A percentile compares a stretch with the other conserved stretches of the same genome.
These are phyloP conservation scores for Diddensiella santjacobensis DNA, from an alignment of 805 yeast genomes.

Conservation along the genomic window DNA sequence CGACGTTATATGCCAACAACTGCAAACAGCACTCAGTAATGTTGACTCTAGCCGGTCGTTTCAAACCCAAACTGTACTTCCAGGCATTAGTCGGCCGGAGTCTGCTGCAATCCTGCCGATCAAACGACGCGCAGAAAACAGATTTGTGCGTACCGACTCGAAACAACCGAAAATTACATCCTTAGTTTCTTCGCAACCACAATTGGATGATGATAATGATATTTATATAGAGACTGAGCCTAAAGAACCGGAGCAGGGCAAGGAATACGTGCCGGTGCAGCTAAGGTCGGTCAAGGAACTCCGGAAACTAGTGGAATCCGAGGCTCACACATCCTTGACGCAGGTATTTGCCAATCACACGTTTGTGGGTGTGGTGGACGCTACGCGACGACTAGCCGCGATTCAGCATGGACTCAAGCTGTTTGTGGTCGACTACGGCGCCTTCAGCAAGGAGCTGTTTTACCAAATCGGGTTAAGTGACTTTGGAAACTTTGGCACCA, in stretches of 20 bases:
- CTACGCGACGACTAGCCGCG: conserved; percentile 64
- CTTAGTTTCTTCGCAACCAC: conserved; percentile 18
- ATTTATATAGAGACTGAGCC: background rate
- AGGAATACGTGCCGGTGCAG: conserved; percentile 7
- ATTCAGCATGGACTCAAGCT: conserved; percentile 78
- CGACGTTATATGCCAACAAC: conserved; percentile 47
- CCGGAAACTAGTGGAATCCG: conserved; percentile 45
- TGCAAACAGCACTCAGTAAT: conserved; percentile 50
- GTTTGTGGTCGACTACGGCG: conserved; percentile 75
- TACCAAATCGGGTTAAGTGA: conserved; percentile 77
- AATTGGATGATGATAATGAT: background rate
- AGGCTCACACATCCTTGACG: conserved; percentile 53
- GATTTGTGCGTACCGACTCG: conserved; percentile 68
- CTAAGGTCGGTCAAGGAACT: conserved; percentile 46
- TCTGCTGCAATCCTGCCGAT: conserved; percentile 4
- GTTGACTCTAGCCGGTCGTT: conserved; percentile 68
- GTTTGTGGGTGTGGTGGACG: conserved; percentile 81
- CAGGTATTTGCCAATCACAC: conserved; percentile 64
- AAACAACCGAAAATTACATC: conserved; percentile 53
- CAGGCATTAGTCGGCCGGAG: conserved; percentile 22
- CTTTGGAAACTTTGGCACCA: conserved; percentile 75
- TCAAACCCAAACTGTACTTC: conserved; percentile 55
- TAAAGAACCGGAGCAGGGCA: background rate
- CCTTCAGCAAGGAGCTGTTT: conserved; percentile 62
- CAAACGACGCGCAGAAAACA: conserved; percentile 52